phyloP scores from a whole-genome alignment of 495 filamentous ascomycete genomes.

The Neurospora sp. region DNA sequence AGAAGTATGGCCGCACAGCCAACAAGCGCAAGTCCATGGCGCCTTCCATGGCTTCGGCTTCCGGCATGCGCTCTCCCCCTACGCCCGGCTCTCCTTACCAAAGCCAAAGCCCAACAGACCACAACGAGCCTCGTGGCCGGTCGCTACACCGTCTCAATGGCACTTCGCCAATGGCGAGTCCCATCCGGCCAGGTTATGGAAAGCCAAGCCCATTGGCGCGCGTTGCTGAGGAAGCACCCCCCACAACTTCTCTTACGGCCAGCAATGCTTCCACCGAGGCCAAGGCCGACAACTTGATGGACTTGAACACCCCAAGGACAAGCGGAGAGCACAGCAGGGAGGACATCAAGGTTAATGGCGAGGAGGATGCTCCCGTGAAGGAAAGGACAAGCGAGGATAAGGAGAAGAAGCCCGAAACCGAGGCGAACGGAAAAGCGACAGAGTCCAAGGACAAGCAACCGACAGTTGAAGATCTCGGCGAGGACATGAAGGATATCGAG shows the following conservation, averaged over 20 bases:
- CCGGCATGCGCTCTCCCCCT: conserved; percentile 30
- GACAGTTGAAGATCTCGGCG: conserved; percentile 24
- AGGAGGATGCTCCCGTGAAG: conserved; percentile 13
- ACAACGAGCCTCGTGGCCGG: conserved; percentile 34
- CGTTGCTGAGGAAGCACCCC: conserved; percentile 39
- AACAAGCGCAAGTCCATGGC: conserved; percentile 34
- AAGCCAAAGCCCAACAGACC: conserved; percentile 33
- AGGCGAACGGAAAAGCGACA: conserved; percentile 11
- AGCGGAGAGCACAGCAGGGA: conserved; percentile 37
- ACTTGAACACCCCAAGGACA: conserved; percentile 42
- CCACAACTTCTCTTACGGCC: conserved; percentile 7
- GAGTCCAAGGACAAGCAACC: conserved; percentile 25
- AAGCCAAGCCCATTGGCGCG: conserved; percentile 42
- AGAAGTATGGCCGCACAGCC: conserved; percentile 70
- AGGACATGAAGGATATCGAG: conserved; percentile 49
- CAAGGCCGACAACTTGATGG: conserved; percentile 21
- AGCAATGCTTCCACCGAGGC: conserved; percentile 7
- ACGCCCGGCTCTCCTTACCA: conserved; percentile 26
- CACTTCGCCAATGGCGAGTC: conserved; percentile 43
- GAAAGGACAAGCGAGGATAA: conserved; percentile 11
- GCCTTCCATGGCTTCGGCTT: conserved; percentile 27
- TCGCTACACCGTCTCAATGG: conserved; percentile 44
- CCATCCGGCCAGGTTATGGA: conserved; percentile 40
- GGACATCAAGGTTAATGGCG: conserved; percentile 19
- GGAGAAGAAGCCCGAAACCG: conserved; percentile 9